Base-by-base conservation (phyloP, 148 eudicot species). In the Vaccinium macrocarpon region DNA sequence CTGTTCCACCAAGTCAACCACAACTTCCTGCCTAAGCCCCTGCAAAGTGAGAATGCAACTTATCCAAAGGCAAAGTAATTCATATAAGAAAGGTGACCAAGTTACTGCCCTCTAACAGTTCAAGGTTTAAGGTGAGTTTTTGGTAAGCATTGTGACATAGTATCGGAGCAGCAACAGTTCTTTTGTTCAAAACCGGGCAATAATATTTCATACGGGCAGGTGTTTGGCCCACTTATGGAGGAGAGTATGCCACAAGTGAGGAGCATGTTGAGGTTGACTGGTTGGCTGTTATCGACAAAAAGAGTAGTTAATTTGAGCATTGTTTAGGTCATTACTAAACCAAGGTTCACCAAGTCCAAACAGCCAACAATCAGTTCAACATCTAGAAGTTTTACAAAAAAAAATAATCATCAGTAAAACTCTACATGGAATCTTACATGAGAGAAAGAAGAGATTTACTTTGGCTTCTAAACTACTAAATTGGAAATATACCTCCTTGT, bases 1-100 rank as follows among this genome's bases (percentile, higher is more conserved):
- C 84, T 97, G 99, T 57, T 89, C 96, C 78, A 97, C 99, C 90
- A 97, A 92, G 90, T 97, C 99, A 82, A 91, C 92, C 84, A 97
- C 91, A 83, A 93, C 97, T 88, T 97, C 99, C 88, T 97, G 97
- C 82, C 90, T 92, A 62, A 93, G 86, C 70, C 93, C 97, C 99
- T 97, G 91, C 83, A 88, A 85, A 74, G 66, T 82, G 66, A 14
- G 46, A 62, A 76, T 52, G 61, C n/a, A 66, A 56, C 23, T 61
- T 57, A 38, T 49, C 15, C 32, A 59, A 8, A 19, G 71, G 38
- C 29, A 2, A 25, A 70, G 8, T 29, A 68, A 29, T 68, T 38
- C 4, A 68, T 12, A 13, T 35, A 68, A 68, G 42, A 68, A 68
- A 25, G 2, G 8, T 5, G 38, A 68, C 13, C 25, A 27, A 66